Base-by-base conservation (phyloP, 1,284 basidiomycete species). In the Microbotryum intermedium region DNA sequence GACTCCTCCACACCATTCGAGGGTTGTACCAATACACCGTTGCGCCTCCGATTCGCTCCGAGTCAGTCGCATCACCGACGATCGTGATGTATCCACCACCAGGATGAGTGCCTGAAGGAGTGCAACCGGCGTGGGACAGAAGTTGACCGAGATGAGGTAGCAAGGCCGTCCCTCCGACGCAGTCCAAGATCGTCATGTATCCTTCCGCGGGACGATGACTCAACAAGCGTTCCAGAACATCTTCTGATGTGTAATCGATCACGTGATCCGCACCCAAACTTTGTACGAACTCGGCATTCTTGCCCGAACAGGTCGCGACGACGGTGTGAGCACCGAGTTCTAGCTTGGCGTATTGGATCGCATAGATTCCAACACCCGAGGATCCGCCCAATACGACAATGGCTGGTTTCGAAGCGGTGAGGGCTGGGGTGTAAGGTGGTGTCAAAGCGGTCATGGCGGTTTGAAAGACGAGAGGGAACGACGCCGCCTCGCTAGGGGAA, bases 331-430 rank as follows among this genome's bases (percentile, higher is more conserved):
- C 78, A 0, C 82, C 82, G 60, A 78, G 76, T 1, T 30, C 28
- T 1, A 78, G 76, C 62, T 83, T 84, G 2, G 84, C 83, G 29
- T 86, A 74, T 69, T 87, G 84, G 46, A 86, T 81, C 0, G 81
- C 84, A 60, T 79, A 79, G 28, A 77, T 76, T 0, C 85, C 86
- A 1, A 86, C 83, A 3, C 80, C 75, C 1, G 83, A 80, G 21
- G 80, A 82, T 0, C 83, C 85, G 0, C 86, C 85, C 50, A 85
- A 82, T 62, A 87, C 76, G 62, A 86, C 79, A 6, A 87, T 74
- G 29, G 66, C 47, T 53, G 60, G 54, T 4, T 20, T 13, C 6
- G 39, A n/a, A 5, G 55, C n/a, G 9, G 44, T 34, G 1, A 61
- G 60, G 2, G 59, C 54, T 26, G 53, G 8, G 30, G 64, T 60